These are phyloP conservation scores for Fusarium papillatum DNA, from an alignment of 2,329 filamentous ascomycete genomes.

Conservation along the genomic window DNA sequence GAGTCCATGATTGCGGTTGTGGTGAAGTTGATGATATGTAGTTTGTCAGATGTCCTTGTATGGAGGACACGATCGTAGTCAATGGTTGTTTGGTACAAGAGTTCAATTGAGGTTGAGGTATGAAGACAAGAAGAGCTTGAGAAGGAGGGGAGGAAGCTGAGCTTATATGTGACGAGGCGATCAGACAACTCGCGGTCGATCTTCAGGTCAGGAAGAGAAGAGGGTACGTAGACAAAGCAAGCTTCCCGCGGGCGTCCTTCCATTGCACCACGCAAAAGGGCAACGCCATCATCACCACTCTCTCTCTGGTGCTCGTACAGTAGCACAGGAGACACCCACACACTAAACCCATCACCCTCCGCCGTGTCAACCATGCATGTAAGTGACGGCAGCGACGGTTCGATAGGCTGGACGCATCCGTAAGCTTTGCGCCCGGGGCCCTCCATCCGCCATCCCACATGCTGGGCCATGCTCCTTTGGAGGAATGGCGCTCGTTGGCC, in stretches of 20 bases:
- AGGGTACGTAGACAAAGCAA: neutral
- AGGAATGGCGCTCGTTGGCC: constrained; percentile 23
- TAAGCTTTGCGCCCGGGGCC: constrained; percentile 31
- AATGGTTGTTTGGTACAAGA: constrained; percentile 2
- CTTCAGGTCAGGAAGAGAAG: constrained; percentile 3
- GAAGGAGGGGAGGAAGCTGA: constrained; percentile 24
- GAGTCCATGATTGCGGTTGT: constrained; percentile 44
- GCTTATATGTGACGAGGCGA: constrained; percentile 18
- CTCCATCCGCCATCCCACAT: constrained; percentile 23
- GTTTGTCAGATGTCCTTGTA: neutral
- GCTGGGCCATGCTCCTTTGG: constrained; percentile 26
- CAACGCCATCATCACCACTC: constrained; percentile 34
- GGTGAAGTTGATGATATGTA: neutral
- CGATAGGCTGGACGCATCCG: constrained; percentile 22
- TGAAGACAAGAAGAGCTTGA: neutral
- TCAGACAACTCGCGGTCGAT: constrained; percentile 21
- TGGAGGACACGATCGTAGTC: constrained; percentile 1
- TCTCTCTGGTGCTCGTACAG: neutral
- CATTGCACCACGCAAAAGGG: constrained; percentile 17
- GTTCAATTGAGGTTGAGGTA: neutral
- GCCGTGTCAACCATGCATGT: constrained; percentile 4
- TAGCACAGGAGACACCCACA: neutral
- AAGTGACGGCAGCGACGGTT: constrained; percentile 2
- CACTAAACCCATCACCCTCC: neutral
- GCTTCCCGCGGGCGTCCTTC: neutral